Base-by-base conservation (phyloP, 257 asterid genomes). In the Ehretia macrophylla region DNA sequence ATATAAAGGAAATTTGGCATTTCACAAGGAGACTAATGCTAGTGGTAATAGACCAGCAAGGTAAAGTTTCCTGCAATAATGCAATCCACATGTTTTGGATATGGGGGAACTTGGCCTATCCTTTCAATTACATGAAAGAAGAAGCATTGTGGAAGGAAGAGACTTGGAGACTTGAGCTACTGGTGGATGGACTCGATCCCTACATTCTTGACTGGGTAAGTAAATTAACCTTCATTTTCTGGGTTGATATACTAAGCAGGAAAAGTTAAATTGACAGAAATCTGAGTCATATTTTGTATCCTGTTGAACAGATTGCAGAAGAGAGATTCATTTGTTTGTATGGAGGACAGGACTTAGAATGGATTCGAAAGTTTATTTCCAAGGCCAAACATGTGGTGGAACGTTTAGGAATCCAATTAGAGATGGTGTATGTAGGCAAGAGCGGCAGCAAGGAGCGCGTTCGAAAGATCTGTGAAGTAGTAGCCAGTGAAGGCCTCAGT, bases 71-170 rank as follows among this genome's bases (percentile, higher is more conserved):
- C 3, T 76, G 80, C 79, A 75, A 55, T 0, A 87, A 90, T 62
- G 88, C 97, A 3, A 48, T 72, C 42, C 90, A 87, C 60, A 87
- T 83, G 92, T 68, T 82, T 39, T 76, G 88, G 91, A 85, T 90
- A 32, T 90, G 97, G 97, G 96, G 93, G 8, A 85, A 83, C 60
- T 27, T 55, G 67, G 85, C 93, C 9, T 90, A 86, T 62, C 96
- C 96, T 14, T 90, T 90, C 74, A 74, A 78, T 51, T 8, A 17
- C 10, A 39, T 49, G 8, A 81, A 76, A 57, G 96, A 90, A 67
- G 79, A 69, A 23, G 64, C 72, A 6, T 56, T 75, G 74, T 90
- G 97, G 96, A 77, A 65, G 49, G 61, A 66, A 0, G 81, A 85
- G 69, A 55, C 76, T 32, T 90, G 97, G 97, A 78, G 79, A 58